Base-by-base conservation (phyloP, 768 basidiomycete genomes). In the Boletellus sp. region DNA sequence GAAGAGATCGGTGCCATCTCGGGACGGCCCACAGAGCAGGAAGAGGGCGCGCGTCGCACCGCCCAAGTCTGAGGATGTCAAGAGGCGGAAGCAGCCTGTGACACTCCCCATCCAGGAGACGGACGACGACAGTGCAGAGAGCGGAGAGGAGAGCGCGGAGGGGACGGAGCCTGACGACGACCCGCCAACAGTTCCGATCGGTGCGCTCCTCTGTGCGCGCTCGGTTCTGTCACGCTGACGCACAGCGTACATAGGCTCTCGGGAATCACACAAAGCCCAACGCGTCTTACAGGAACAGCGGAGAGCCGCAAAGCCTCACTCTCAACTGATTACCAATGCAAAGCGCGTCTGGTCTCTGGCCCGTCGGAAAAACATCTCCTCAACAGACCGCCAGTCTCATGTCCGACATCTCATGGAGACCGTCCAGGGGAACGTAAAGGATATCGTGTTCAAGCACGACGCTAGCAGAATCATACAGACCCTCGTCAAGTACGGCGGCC, bases 391-490 rank as follows among this genome's bases (percentile, higher is more conserved):
- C 20, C 81, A 84, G 55, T 81, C 83, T 57, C 83, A 91, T 42
- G 73, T 95, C 50, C 72, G 77, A 40, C 78, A 81, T 23, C 77
- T 97, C 9, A 90, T 92, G 81, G 70, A 74, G 26, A 76, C 85
- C 39, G 82, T 93, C 19, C 80, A 86, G 19, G 92, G 91, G 5
- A 83, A 84, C 56, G 83, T 95, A 38, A 84, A 84, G 52, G 92
- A 94, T 28, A 83, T 95, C 33, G 85, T 89, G 2, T 79, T 90
- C 63, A 95, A 94, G 67, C 94, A 95, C 60, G 92, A 95, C 66
- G 92, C 91, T 8, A 92, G 90, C 60, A 80, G 85, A 55, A 91
- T 91, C 52, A 80, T 89, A 19, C 87, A 89, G 65, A 87, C 83
- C 0, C 73, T 88, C 12, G 87, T 95, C 42, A 94, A 89, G 62